Evolutionary conservation across 352 stramenopile species (phyloP), one percentile per base, ranked within the genome.

Genomic region (Phytophthora multivora): DNA sequence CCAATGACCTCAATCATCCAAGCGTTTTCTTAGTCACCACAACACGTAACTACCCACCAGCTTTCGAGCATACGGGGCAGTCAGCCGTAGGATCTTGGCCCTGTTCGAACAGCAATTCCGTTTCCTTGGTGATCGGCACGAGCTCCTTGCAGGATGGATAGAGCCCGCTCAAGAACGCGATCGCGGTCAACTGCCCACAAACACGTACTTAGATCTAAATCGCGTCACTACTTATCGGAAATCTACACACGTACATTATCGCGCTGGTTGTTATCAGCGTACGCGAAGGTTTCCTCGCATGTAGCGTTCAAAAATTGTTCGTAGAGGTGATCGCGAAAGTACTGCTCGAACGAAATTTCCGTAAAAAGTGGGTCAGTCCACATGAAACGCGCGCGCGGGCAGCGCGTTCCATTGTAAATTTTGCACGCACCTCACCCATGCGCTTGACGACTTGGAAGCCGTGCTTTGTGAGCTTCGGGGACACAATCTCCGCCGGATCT

Each of bases 401-500:
- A 36, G 50, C 25, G 40, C 26, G 26, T 58, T 23, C 12, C 18
- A 42, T 43, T 53, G 18, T 13, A 33, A 33, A 33, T 33, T 33
- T 33, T 33, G 28, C 1, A 33, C 28, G 28, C 31, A 88, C 83
- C 58, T 88, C 60, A 30, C 83, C 83, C 83, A 92, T 92, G 35
- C 59, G 64, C 56, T 90, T 60, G 2, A 92, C 60, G 19, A 90
- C 68, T 19, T 71, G 56, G 51, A 78, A 88, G 45, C 83, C 83
- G 69, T 92, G 83, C 48, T 86, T 86, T 8, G 83, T 92, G 59
- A 92, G 75, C 55, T 92, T 92, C n/a, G 83, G 83, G 6, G 80
- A 84, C 52, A 92, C 83, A 53, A 76, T 61, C 59, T 90, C 81
- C 3, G 38, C 62, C 39, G 77, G 77, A 56, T 92, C 80, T 55